Base-by-base conservation (phyloP, 1,284 basidiomycete species). In the Gomphus bonarii region DNA sequence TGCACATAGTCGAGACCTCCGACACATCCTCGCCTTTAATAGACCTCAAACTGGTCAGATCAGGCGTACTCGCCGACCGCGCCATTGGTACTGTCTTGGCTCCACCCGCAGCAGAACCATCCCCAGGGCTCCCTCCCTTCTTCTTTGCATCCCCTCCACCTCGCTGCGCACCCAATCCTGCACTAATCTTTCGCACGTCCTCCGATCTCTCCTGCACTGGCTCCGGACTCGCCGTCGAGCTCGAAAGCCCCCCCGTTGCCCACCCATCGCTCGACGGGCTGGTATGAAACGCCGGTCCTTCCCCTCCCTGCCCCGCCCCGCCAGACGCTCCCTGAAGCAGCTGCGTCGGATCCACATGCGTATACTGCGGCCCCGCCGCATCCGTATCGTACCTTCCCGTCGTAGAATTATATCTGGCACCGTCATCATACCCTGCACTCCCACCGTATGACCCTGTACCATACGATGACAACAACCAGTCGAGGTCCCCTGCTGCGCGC, bases 301-400 rank as follows among this genome's bases (percentile, higher is more conserved):
- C 50, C 38, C 33, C 31, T 31, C 43, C 31, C 18, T 51, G 33
- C 10, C 50, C 33, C 33, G 73, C 69, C 62, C 74, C 68, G 54
- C 71, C 70, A 30, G 74, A 75, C 46, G 69, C 63, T 50, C 76
- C 75, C 18, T 77, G 76, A 49, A 92, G 72, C 50, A 93, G 87
- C 69, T 94, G 89, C 20, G 83, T 85, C 2, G 92, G 91, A 72
- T 95, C 89, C 60, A 95, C 87, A 68, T 91, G 87, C 33, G 90
- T 92, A 72, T 82, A 91, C 3, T 81, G 81, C 52, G 72, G 71
- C 58, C 76, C 76, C 22, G 12, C 48, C 30, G n/a, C 33, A 5
- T n/a, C 33, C 25, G 35, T 25, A 2, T 25, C 50, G 38, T 50
- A 33, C 3, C 48, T 25, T 10, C 35, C 30, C 18, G 16, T 7